Conservation (phyloP, 106 monocot genomes). For the Dendrobium huoshanense region DNA sequence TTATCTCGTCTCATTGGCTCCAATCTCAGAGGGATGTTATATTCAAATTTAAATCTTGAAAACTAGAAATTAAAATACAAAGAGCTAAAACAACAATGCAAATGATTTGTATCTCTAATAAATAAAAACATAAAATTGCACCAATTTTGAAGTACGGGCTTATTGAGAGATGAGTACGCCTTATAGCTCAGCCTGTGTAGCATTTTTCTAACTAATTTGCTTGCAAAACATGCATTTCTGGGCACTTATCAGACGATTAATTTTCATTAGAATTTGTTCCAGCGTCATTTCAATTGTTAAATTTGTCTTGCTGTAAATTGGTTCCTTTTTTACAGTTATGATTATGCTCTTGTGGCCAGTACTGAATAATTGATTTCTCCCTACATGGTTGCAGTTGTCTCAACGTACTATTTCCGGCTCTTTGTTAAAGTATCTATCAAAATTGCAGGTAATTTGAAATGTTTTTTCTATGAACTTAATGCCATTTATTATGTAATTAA, state of each 20-base stretch:
- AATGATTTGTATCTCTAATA: too few species aligned
- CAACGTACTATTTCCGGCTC: conserved; percentile 93
- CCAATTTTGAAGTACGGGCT: too few species aligned
- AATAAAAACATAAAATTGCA: too few species aligned
- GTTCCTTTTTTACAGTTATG: background rate
- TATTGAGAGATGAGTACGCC: too few species aligned
- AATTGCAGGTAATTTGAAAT: conserved; percentile 66
- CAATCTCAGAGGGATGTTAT: too few species aligned
- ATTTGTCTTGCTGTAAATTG: background rate
- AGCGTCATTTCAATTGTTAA: background rate
- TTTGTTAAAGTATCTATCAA: conserved; percentile 91
- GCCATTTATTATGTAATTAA: background rate
- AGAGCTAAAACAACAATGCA: too few species aligned
- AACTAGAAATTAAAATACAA: too few species aligned
- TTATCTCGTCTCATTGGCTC: too few species aligned
- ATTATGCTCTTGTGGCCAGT: background rate
- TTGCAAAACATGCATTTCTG: too few species aligned
- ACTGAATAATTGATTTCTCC: background rate
- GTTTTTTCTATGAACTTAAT: background rate
- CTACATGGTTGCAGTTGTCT: conserved; percentile 64
- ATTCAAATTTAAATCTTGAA: too few species aligned
- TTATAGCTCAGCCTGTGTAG: too few species aligned
- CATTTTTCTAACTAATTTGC: too few species aligned
- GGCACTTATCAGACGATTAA: background rate
- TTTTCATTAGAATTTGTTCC: background rate